Evolutionary conservation across 176 grass and related monocot genomes (phyloP).

Genomic region (Sorghum bicolor): DNA sequence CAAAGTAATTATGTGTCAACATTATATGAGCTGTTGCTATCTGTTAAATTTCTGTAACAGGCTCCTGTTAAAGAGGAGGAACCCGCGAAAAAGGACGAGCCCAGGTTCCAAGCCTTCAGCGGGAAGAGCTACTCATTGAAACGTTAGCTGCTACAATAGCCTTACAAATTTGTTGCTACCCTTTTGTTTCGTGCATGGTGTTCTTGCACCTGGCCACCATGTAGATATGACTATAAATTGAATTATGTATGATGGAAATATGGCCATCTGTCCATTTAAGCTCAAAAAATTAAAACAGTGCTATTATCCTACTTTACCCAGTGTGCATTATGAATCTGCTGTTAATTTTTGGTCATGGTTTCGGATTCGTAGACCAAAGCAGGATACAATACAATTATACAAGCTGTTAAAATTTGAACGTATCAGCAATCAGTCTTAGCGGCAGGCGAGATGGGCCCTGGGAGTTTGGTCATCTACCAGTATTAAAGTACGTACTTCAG

Average conservation of each 20-base stretch:
- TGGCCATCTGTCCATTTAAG: neutral
- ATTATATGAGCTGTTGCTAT: neutral
- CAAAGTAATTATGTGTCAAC: neutral
- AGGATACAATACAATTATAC: neutral
- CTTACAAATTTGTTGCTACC: neutral
- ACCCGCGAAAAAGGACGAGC: constrained; percentile 57
- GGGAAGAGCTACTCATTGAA: constrained; percentile 84
- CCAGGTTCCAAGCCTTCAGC: constrained; percentile 69
- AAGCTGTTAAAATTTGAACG: neutral
- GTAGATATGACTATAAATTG: constrained; percentile 17
- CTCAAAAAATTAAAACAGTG: neutral
- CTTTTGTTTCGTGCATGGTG: neutral
- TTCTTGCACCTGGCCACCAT: neutral
- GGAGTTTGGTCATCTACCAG: neutral
- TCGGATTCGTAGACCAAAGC: neutral
- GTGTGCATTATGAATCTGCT: neutral
- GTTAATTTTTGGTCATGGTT: neutral
- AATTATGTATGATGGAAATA: constrained; percentile 19
- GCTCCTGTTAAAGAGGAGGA: constrained; percentile 45
- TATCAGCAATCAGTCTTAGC: neutral
- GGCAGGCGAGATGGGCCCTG: neutral
- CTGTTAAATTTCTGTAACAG: constrained; percentile 34
- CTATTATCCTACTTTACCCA: neutral
- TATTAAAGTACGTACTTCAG: neutral
- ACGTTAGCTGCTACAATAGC: constrained; percentile 21